Base-by-base conservation (phyloP, 2,329 filamentous ascomycete species). In the Trichoderma sp. region DNA sequence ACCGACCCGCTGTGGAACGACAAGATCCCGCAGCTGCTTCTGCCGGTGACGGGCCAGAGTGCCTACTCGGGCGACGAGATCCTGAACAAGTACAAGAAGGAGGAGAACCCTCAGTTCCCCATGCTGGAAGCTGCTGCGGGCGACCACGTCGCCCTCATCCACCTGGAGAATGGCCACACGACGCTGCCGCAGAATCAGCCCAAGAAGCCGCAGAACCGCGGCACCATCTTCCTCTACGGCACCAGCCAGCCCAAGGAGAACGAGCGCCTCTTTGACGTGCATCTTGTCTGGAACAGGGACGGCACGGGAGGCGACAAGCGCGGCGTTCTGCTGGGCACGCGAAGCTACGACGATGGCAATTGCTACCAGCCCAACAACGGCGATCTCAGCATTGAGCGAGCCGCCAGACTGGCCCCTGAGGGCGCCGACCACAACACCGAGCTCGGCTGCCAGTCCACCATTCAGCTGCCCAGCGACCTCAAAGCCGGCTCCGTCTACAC, bases 321-420 rank as follows among this genome's bases (percentile, higher is more conserved):
- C 51, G 96, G 96, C 37, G 83, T 84, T 52, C 88, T 98, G 14
- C 82, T 98, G 46, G 88, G 90, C 0, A 91, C 88, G 1, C 89
- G 93, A 73, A 89, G 91, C 82, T 99, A 89, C 78, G 96, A 98
- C 75, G 96, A 99, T 75, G 91, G 91, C 30, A 91, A 93, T 75
- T 99, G 96, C 83, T 94, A 94, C 78, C 91, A 98, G 81, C 80
- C 88, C 75, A 94, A 93, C 77, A 73, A 73, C n/a, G 82, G 82
- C 3, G 65, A 74, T 26, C 88, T 93, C 71, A 90, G 89, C 5
- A 74, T 77, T 16, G 74, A 84, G 68, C 91, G 94, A 68, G 85
- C 87, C 73, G 72, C 81, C 26, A 75, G 87, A 68, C 87, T 87
- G 72, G 83, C 86, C 1, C 83, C 85, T 71, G 77, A 83, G 3